These are phyloP conservation scores for Agaricus blazei DNA, from an alignment of 768 basidiomycete species.

Conservation along the genomic window DNA sequence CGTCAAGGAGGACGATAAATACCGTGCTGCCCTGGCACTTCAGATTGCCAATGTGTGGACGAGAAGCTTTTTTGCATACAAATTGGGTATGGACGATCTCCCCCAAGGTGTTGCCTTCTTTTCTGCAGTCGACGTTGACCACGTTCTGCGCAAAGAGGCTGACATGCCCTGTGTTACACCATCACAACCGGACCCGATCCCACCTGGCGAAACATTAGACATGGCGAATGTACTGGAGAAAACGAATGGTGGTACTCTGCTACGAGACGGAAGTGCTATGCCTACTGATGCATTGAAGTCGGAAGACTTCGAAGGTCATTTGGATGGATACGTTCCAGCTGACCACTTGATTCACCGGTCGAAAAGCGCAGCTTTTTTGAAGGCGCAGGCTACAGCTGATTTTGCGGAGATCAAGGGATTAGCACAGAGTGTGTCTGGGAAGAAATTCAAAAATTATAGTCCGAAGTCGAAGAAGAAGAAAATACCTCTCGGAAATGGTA, in stretches of 20 bases:
- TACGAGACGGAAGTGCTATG: constrained; percentile 58
- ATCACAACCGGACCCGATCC: constrained; percentile 77
- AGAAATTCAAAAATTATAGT: constrained; percentile 28
- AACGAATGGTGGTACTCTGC: constrained; percentile 68
- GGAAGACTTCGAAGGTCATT: constrained; percentile 20
- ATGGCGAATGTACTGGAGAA: constrained; percentile 60
- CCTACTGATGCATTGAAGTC: not conserved
- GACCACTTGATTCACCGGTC: constrained; percentile 68
- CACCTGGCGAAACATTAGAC: constrained; percentile 82
- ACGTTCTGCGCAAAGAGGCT: constrained; percentile 89
- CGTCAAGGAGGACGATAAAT: constrained; percentile 81
- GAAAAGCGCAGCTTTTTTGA: constrained; percentile 56
- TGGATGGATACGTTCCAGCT: constrained; percentile 48
- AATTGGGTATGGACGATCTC: constrained; percentile 92
- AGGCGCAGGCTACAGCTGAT: constrained; percentile 72
- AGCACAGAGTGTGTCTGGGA: constrained; percentile 47
- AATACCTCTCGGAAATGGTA: constrained; percentile 32
- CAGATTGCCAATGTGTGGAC: constrained; percentile 98
- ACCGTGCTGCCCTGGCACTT: constrained; percentile 86
- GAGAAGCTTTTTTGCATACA: constrained; percentile 82
- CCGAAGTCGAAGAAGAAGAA: constrained; percentile 17
- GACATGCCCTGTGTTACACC: constrained; percentile 96
- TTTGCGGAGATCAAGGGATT: constrained; percentile 68
- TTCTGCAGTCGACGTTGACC: constrained; percentile 92
- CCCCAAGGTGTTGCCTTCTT: constrained; percentile 97